Percentiles rank a stretch among this genome's conserved stretches.
Conservation (phyloP, 805 yeast genomes). For the Torulaspora gathmanii region DNA sequence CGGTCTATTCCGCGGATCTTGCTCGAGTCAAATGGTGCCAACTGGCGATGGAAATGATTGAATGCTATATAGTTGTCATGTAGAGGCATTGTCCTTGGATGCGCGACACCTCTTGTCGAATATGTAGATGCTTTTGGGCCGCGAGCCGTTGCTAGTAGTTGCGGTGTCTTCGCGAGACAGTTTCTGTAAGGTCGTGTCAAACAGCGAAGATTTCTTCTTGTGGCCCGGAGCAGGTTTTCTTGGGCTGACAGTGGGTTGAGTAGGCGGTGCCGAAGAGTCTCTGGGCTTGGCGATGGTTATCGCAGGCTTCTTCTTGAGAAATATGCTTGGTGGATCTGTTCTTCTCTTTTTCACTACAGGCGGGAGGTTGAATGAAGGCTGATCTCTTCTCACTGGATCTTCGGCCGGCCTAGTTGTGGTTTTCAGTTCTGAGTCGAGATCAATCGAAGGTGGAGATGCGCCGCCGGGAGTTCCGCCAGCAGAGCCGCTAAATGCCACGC, state of each 20-base stretch:
- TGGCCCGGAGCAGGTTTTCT: slow-evolving; percentile 7
- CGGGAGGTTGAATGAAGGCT: not conserved
- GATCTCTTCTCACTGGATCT: not conserved
- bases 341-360: slow-evolving; percentile 12
- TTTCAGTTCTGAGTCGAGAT: not conserved
- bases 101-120: slow-evolving; percentile 12
- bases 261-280: not conserved
- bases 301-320: slow-evolving; percentile 20
- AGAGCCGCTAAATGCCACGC: slow-evolving; percentile 35
- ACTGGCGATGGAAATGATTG: not conserved
- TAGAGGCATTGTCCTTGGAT: not conserved
- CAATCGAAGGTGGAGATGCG: not conserved
- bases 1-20: not conserved
- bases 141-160: not conserved
- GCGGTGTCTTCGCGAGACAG: not conserved
- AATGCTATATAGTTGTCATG: not conserved
- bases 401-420: not conserved
- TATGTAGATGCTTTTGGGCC: slow-evolving; percentile 12
- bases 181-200: slow-evolving; percentile 15
- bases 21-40: not conserved
- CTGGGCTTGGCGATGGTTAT: slow-evolving; percentile 1
- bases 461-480: slow-evolving; percentile 21
- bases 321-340: slow-evolving; percentile 19
- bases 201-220: slow-evolving; percentile 25
- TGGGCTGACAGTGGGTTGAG: not conserved